These are phyloP conservation scores for Fusarium palustre DNA, from an alignment of 2,329 filamentous ascomycete genomes.

Conservation along the genomic window DNA sequence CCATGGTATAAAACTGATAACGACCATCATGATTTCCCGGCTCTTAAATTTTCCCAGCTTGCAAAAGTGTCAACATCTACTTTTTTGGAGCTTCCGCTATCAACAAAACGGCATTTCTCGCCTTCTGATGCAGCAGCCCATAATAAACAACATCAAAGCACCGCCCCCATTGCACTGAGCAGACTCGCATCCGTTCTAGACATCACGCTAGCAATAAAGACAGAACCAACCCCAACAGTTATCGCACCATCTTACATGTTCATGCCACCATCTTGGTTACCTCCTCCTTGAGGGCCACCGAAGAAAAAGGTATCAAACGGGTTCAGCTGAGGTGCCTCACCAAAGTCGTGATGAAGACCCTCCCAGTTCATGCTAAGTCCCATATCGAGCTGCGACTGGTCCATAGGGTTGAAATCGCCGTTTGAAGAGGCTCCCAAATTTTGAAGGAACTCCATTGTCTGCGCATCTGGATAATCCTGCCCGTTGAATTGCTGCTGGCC, in stretches of 20 bases:
- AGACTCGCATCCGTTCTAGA: constrained; percentile 29
- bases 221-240: constrained; percentile 14
- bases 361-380: constrained; percentile 76
- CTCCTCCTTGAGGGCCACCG: constrained; percentile 61
- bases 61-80: constrained; percentile 5
- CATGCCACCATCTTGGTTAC: constrained; percentile 42
- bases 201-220: constrained; percentile 36
- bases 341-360: constrained; percentile 71
- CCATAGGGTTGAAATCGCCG: constrained; percentile 49
- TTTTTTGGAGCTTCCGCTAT: constrained; percentile 1
- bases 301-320: constrained; percentile 81
- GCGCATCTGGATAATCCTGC: constrained; percentile 61
- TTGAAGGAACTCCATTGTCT: constrained; percentile 67
- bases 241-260: constrained; percentile 41
- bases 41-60: background rate
- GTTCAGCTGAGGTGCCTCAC: constrained; percentile 70
- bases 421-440: constrained; percentile 54
- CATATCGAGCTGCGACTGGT: constrained; percentile 69
- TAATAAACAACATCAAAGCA: constrained; percentile 20
- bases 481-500: constrained; percentile 51
- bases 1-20: constrained; percentile 4
- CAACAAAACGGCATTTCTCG: constrained; percentile 5
- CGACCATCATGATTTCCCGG: background rate
- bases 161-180: constrained; percentile 30
- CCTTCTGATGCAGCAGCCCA: constrained; percentile 9